These are phyloP conservation scores for Ceratocystiopsis sp. DNA, from an alignment of 2,329 filamentous ascomycete genomes.

Conservation along the genomic window DNA sequence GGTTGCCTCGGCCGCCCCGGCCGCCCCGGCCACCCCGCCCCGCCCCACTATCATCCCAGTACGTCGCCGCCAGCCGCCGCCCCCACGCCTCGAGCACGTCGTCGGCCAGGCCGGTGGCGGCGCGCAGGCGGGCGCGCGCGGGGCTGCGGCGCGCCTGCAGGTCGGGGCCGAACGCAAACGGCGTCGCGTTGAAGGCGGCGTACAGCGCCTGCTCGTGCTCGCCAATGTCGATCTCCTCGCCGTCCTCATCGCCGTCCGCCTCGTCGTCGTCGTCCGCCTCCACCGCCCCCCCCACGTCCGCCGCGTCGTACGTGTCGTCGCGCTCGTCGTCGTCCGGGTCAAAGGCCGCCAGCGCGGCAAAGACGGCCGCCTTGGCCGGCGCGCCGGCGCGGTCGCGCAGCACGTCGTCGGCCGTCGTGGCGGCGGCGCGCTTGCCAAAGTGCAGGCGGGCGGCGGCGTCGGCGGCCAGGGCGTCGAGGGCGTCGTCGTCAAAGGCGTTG, in stretches of 20 bases:
- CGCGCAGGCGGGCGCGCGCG: slow-evolving; percentile 45
- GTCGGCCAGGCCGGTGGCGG: slow-evolving; percentile 76
- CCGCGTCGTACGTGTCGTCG: slow-evolving; percentile 90
- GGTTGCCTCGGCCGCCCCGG: slow-evolving; percentile 23
- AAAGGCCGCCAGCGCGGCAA: slow-evolving; percentile 75
- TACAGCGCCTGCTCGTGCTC: slow-evolving; percentile 57
- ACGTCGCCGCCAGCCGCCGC: slow-evolving; percentile 51
- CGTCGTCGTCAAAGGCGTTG: slow-evolving; percentile 68
- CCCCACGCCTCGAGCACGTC: slow-evolving; percentile 92
- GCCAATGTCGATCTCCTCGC: slow-evolving; percentile 26
- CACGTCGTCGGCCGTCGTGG: slow-evolving; percentile 53
- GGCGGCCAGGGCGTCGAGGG: slow-evolving; percentile 54
- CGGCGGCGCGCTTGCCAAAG: slow-evolving; percentile 53
- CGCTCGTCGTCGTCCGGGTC: slow-evolving; percentile 92
- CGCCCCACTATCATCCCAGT: slow-evolving; percentile 45
- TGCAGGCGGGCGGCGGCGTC: slow-evolving; percentile 48
- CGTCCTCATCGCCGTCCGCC: slow-evolving; percentile 42
- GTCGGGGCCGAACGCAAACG: slow-evolving; percentile 54
- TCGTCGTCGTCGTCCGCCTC: slow-evolving; percentile 43
- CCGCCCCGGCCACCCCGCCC: slow-evolving; percentile 8
- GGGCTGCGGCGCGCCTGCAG: slow-evolving; percentile 49
- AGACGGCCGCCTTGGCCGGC: slow-evolving; percentile 67
- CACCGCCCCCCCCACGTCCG: slow-evolving; percentile 78
- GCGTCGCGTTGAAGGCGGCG: slow-evolving; percentile 47
- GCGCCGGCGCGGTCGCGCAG: slow-evolving; percentile 47